These are phyloP conservation scores for Apiospora malaysiana DNA, from an alignment of 2,329 filamentous ascomycete genomes.

Conservation along the genomic window DNA sequence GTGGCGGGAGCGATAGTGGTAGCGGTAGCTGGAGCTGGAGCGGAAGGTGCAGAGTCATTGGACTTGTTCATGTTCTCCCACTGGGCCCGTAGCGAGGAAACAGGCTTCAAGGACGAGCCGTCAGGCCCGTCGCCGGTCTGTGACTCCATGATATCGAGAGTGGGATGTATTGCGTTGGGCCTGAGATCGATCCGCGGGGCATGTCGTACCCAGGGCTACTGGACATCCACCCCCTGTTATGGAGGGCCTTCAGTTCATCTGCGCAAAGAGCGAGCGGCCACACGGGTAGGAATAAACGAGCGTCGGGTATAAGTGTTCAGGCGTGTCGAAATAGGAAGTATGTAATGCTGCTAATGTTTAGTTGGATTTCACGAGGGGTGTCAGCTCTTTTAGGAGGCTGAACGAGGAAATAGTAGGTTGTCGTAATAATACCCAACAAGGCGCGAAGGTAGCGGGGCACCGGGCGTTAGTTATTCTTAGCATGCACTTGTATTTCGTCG, in stretches of 20 bases:
- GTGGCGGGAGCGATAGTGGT: constrained; percentile 35
- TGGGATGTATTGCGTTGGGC: constrained; percentile 16
- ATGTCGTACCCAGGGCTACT: constrained; percentile 15
- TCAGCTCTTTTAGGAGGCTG: constrained; percentile 19
- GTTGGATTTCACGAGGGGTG: constrained; percentile 7
- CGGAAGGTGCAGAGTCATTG: constrained; percentile 41
- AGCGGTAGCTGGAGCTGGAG: constrained; percentile 31
- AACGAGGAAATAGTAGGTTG: constrained; percentile 19
- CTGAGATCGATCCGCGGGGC: constrained; percentile 15
- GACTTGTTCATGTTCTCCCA: constrained; percentile 77
- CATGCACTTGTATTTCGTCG: constrained; percentile 15
- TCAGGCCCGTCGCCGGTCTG: constrained; percentile 66
- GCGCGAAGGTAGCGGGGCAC: constrained; percentile 10
- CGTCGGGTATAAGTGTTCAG: constrained; percentile 4
- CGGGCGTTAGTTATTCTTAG: constrained; percentile 5
- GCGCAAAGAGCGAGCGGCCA: constrained; percentile 9
- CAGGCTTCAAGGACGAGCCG: constrained; percentile 80
- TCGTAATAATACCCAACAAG: constrained; percentile 21
- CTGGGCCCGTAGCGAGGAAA: constrained; percentile 79
- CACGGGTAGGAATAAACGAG: constrained; percentile 7
- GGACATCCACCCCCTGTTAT: constrained; percentile 11
- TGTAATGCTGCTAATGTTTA: constrained; percentile 18
- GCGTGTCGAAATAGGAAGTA: constrained; percentile 7
- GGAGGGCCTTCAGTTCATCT: constrained; percentile 19
- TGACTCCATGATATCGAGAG: constrained; percentile 47